phyloP scores from a whole-genome alignment of 176 grass and related monocot species.

The Zoysia pacifica region DNA sequence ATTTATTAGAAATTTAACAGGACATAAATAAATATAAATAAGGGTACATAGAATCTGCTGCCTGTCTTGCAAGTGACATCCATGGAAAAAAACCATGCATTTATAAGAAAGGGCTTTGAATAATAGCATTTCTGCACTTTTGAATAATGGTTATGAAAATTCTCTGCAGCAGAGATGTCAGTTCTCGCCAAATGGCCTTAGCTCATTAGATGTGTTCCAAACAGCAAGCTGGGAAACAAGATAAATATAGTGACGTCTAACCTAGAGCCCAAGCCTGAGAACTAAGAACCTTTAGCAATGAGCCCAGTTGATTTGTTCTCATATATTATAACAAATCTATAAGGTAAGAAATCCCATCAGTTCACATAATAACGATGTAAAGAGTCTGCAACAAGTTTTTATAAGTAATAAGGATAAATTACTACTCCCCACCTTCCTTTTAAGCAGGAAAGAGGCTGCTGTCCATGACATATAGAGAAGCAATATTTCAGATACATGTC shows the following conservation, averaged over 20 bases:
- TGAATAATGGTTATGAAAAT: not conserved
- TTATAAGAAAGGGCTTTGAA: not conserved
- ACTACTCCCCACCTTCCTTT: conserved; percentile 8
- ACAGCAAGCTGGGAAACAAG: not conserved
- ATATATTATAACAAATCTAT: not conserved
- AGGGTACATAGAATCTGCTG: not conserved
- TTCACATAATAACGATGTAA: not conserved
- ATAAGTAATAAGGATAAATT: not conserved
- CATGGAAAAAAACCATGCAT: not conserved
- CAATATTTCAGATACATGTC: not conserved
- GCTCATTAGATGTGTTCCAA: conserved; percentile 4
- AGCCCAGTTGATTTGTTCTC: not conserved
- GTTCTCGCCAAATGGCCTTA: not conserved
- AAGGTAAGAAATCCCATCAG: not conserved
- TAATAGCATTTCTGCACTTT: not conserved
- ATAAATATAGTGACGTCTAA: not conserved
- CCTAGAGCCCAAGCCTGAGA: conserved; percentile 11
- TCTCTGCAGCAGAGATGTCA: not conserved
- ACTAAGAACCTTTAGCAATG: conserved; percentile 20
- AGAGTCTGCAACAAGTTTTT: not conserved
- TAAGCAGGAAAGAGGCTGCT: conserved; percentile 6
- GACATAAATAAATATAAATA: not conserved
- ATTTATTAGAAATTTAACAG: conserved; percentile 23
- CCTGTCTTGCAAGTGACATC: conserved; percentile 2
- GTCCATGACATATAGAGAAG: conserved; percentile 6